These are phyloP conservation scores for Pichia paraexigua DNA, from an alignment of 805 yeast species.

Conservation along the genomic window DNA sequence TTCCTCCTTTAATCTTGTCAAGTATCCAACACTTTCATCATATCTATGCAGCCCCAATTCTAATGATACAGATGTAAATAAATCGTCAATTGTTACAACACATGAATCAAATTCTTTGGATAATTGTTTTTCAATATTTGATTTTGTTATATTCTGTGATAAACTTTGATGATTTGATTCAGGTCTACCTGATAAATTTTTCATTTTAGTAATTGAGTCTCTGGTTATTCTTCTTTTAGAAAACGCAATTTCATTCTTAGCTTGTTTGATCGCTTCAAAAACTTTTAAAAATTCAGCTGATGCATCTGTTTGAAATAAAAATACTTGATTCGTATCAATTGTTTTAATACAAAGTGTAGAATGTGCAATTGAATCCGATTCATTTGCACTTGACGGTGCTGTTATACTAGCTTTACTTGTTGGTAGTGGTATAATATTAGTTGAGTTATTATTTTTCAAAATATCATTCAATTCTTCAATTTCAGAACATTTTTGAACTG, in stretches of 20 bases:
- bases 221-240: conserved; percentile 34
- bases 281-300: conserved; percentile 49
- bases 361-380: conserved; percentile 5
- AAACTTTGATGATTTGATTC: conserved; percentile 45
- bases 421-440: not conserved
- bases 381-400: not conserved
- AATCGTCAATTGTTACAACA: conserved; percentile 35
- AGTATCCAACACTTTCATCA: conserved; percentile 33
- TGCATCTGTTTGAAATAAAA: conserved; percentile 54
- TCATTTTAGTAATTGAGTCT: conserved; percentile 34
- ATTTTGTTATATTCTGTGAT: not conserved
- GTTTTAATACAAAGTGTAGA: conserved; percentile 16
- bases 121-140: conserved; percentile 15
- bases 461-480: conserved; percentile 1
- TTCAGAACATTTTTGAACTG: conserved; percentile 11
- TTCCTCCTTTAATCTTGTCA: conserved; percentile 19
- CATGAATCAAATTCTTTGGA: conserved; percentile 12
- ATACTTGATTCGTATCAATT: conserved; percentile 25
- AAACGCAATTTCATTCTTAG: conserved; percentile 24
- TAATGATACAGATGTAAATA: conserved; percentile 42
- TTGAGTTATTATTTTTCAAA: conserved; percentile 2
- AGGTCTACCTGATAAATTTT: conserved; percentile 30
- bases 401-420: not conserved
- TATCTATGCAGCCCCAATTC: conserved; percentile 40
- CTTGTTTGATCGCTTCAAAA: conserved; percentile 48